Evolutionary conservation across 805 yeast genomes (phyloP).

Genomic region (Metschnikowia continentalis): DNA sequence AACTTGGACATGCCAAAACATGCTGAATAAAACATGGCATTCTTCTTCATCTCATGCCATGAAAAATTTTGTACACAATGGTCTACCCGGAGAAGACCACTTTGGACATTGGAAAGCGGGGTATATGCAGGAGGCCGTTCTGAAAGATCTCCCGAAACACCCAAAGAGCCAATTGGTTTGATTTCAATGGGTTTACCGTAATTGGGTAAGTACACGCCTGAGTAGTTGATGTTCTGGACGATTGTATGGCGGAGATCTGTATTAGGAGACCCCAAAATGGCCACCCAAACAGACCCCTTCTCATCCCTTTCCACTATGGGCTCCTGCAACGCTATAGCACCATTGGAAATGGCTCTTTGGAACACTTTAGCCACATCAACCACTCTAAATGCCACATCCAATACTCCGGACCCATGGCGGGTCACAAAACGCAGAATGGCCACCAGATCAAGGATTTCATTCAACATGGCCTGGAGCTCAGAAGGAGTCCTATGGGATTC

Average conservation of each 20-base stretch:
- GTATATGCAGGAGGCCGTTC: conserved; percentile 74
- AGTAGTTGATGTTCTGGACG: conserved; percentile 43
- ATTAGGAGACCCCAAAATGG: conserved; percentile 38
- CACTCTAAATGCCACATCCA: conserved; percentile 69
- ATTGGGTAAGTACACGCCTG: conserved; percentile 51
- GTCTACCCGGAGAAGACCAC: conserved; percentile 47
- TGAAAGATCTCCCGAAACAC: conserved; percentile 20
- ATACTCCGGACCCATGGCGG: conserved; percentile 76
- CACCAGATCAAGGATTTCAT: not conserved
- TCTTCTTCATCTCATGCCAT: conserved; percentile 60
- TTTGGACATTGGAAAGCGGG: conserved; percentile 58
- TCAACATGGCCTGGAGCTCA: not conserved
- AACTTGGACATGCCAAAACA: conserved; percentile 71
- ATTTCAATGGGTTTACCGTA: conserved; percentile 18
- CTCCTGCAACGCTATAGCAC: conserved; percentile 41
- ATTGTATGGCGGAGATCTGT: conserved; percentile 73
- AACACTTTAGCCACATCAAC: conserved; percentile 44
- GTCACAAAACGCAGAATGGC: conserved; percentile 20
- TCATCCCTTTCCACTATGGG: conserved; percentile 36
- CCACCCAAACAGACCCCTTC: conserved; percentile 49
- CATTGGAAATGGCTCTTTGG: conserved; percentile 45
- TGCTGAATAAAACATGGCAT: conserved; percentile 56
- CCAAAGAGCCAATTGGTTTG: too few species aligned
- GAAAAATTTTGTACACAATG: conserved; percentile 79
- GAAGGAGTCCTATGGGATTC: not conserved